Percentiles rank a stretch among this genome's conserved stretches.
Conservation (phyloP, 192 early-diverging fungal species). For the Ramicandelaber brevisporus region DNA sequence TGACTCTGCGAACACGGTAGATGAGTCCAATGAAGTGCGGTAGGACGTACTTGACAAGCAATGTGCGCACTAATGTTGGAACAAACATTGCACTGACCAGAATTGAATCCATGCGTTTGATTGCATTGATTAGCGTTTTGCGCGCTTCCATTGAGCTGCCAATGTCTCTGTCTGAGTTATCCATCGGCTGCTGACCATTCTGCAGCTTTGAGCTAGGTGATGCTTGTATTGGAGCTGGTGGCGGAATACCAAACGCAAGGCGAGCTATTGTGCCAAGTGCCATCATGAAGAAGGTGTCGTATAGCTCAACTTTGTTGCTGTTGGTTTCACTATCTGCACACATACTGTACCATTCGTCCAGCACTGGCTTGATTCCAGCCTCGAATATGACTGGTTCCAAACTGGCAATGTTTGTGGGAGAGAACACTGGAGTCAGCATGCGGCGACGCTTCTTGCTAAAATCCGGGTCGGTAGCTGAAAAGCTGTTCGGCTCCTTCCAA, state of each 20-base stretch:
- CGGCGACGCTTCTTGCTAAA: slow-evolving; percentile 10
- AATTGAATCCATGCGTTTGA: slow-evolving; percentile 7
- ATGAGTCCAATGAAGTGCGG: slow-evolving; percentile 7
- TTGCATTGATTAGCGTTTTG: background rate
- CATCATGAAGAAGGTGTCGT: too few species aligned
- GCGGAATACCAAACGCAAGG: too few species aligned
- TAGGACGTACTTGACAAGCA: slow-evolving; percentile 4
- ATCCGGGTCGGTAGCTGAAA: slow-evolving; percentile 7
- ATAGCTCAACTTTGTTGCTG: slow-evolving; percentile 6
- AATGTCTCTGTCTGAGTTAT: too few species aligned
- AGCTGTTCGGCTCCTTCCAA: slow-evolving; percentile 14
- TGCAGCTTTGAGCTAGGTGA: too few species aligned
- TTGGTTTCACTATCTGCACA: slow-evolving; percentile 5
- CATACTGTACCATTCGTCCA: slow-evolving; percentile 8
- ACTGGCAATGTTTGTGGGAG: too few species aligned
- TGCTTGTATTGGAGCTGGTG: too few species aligned
- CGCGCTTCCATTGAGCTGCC: slow-evolving; percentile 4
- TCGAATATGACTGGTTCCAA: slow-evolving; percentile 3
- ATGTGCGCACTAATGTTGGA: background rate
- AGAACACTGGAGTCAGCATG: slow-evolving; percentile 10
- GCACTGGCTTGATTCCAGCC: slow-evolving; percentile 11
- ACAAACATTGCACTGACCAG: background rate
- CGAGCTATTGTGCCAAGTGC: too few species aligned
- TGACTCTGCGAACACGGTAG: too few species aligned
- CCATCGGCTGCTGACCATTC: too few species aligned